phyloP scores from a whole-genome alignment of 352 stramenopile genomes.

The Globisporangium nunn region DNA sequence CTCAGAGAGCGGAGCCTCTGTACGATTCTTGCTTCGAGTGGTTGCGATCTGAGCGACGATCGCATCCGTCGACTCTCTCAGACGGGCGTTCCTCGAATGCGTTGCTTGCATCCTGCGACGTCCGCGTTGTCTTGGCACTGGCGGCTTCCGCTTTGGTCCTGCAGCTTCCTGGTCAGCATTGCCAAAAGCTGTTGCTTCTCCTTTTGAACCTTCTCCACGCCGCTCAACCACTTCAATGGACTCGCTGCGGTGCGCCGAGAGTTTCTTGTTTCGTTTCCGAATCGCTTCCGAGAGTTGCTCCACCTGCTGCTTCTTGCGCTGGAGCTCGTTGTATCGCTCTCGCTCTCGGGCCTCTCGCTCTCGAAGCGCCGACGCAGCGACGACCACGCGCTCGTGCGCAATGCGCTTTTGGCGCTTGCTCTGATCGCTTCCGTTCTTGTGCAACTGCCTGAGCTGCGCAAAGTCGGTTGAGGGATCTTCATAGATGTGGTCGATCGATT shows the following conservation, averaged over 20 bases:
- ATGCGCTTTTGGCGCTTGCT: constrained; percentile 33
- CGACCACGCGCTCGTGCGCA: constrained; percentile 34
- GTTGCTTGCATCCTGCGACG: constrained; percentile 1
- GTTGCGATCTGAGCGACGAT: not conserved
- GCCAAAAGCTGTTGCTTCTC: not conserved
- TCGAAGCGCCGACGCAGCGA: constrained; percentile 33
- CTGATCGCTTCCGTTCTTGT: constrained; percentile 13
- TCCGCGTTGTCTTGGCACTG: constrained; percentile 45
- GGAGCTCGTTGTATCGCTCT: constrained; percentile 19
- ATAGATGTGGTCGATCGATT: constrained; percentile 56
- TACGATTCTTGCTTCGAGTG: not conserved
- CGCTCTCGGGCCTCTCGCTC: constrained; percentile 21
- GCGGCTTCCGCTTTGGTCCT: constrained; percentile 36
- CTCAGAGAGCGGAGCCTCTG: not conserved
- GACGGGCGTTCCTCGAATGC: constrained; percentile 4
- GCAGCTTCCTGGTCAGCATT: constrained; percentile 1
- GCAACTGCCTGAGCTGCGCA: constrained; percentile 35
- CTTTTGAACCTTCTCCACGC: not conserved
- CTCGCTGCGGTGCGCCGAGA: not conserved
- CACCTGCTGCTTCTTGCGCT: constrained; percentile 35
- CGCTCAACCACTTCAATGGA: not conserved
- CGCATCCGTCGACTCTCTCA: constrained; percentile 4
- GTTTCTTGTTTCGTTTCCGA: constrained; percentile 39
- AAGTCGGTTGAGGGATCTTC: constrained; percentile 43
- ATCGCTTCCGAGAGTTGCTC: constrained; percentile 47